Evolutionary conservation across 2,329 filamentous ascomycete genomes (phyloP), one percentile per base, ranked within the genome.

Genomic region (Aspergillus vadensis): DNA sequence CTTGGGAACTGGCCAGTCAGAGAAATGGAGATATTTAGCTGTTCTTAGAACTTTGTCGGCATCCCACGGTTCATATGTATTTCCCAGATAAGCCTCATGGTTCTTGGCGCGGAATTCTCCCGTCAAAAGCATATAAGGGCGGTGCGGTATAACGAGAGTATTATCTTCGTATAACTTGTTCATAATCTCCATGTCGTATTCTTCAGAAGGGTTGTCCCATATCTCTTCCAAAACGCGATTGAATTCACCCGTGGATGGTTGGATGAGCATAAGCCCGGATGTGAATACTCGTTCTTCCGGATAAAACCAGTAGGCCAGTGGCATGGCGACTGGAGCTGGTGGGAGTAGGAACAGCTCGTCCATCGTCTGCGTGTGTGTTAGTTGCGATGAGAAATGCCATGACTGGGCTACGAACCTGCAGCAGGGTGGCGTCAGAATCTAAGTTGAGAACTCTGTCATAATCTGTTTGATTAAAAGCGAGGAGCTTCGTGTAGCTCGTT

Each of bases 21-120:
- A 86, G 70, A 89, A 90, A 70, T 89, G 86, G 2, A 89, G 72
- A 19, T 85, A 79, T 62, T 87, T 88, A 2, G 85, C 82, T 63
- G 88, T 84, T 25, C 79, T 79, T 53, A 82, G 77, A 1, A 81
- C 76, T 27, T 66, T 68, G 3, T 83, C 71, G 0, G 86, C 77
- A 67, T 88, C 81, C 85, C 86, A 89, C 5, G 65, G 58, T 62
- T 83, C 82, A 1, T 75, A 69, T 2, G 70, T 50, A 65, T 83
- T 83, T 2, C 82, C 80, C 1, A 85, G 66, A 60, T 83, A 86
- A 4, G 72, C 70, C 0, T 63, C 63, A 65, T 85, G 83, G 4
- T 80, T 70, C 0, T 80, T 73, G 27, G 23, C 27, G 2, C 58
- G 58, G 2, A 57, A 60, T 17, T 60, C 58, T 17, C 58, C 58